A percentile compares a stretch with the other conserved stretches of the same genome.
phyloP scores from a whole-genome alignment of 768 basidiomycete species.

The Tubosaeta brunneosetosa region DNA sequence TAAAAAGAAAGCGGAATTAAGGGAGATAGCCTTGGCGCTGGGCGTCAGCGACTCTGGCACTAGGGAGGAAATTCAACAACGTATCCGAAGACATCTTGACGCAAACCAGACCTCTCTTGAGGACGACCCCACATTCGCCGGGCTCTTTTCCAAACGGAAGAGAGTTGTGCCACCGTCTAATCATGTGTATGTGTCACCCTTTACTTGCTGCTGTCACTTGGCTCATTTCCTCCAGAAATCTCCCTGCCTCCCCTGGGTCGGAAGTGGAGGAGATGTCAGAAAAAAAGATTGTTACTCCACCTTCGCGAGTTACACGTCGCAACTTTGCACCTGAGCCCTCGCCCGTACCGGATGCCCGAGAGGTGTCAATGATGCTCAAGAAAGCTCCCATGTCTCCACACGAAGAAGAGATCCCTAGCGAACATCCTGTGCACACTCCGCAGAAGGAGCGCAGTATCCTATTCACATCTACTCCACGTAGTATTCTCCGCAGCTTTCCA shows the following conservation, averaged over 20 bases:
- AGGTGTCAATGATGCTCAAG: conserved; percentile 52
- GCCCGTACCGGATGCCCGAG: conserved; percentile 45
- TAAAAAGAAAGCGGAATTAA: conserved; percentile 71
- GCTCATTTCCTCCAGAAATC: conserved; percentile 8
- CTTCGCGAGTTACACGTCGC: conserved; percentile 21
- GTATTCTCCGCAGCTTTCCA: conserved; percentile 22
- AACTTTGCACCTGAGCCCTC: conserved; percentile 36
- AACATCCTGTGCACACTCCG: conserved; percentile 11
- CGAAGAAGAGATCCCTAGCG: conserved; percentile 10
- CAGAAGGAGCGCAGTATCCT: conserved; percentile 11
- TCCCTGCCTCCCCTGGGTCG: conserved; percentile 15
- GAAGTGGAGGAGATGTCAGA: conserved; percentile 12
- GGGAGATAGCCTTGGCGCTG: conserved; percentile 54
- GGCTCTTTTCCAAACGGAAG: conserved; percentile 44
- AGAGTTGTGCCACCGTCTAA: conserved; percentile 24
- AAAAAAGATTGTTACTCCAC: conserved; percentile 15
- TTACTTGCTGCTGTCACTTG: background rate
- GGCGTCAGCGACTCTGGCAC: conserved; percentile 51
- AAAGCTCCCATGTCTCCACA: conserved; percentile 38
- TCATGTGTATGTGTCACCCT: conserved; percentile 9
- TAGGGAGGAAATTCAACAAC: conserved; percentile 55
- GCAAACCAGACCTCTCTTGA: conserved; percentile 48
- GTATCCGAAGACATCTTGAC: conserved; percentile 63
- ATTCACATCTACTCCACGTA: conserved; percentile 26
- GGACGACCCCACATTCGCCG: conserved; percentile 53